These are phyloP conservation scores for Suillus tomentosus DNA, from an alignment of 768 basidiomycete genomes.

Conservation along the genomic window DNA sequence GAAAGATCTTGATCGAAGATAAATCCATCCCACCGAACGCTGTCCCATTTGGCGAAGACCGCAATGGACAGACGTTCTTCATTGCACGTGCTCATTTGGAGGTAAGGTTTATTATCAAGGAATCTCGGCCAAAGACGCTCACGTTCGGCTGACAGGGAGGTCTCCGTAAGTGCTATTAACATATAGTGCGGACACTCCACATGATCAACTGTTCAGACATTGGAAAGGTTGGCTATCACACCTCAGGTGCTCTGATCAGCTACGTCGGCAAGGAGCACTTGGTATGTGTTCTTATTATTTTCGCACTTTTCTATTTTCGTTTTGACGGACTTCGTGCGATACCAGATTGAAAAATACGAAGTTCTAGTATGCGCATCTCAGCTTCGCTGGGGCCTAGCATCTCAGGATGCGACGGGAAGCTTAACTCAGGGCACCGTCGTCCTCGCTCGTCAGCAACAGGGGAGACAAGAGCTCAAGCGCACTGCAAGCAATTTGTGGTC, in stretches of 20 bases:
- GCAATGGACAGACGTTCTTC: slow-evolving; percentile 27
- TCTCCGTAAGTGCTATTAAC: slow-evolving; percentile 8
- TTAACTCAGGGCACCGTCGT: slow-evolving; percentile 33
- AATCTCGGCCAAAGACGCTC: background rate
- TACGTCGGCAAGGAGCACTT: slow-evolving; percentile 37
- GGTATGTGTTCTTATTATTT: slow-evolving; percentile 19
- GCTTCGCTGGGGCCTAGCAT: slow-evolving; percentile 33
- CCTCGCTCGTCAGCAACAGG: slow-evolving; percentile 24
- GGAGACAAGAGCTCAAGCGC: slow-evolving; percentile 10
- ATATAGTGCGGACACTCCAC: too few relatives aligned
- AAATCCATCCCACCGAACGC: slow-evolving; percentile 33
- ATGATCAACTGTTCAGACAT: slow-evolving; percentile 25
- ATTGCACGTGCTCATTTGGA: slow-evolving; percentile 26
- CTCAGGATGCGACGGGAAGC: slow-evolving; percentile 12
- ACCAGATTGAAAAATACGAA: slow-evolving; percentile 34
- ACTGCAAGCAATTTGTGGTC: background rate
- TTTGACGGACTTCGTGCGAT: background rate
- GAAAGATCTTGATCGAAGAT: slow-evolving; percentile 28
- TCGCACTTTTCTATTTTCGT: background rate
- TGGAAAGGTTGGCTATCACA: slow-evolving; percentile 36
- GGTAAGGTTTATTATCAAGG: background rate
- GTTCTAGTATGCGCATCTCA: slow-evolving; percentile 39
- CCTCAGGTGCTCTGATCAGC: slow-evolving; percentile 33
- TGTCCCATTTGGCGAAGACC: slow-evolving; percentile 28
- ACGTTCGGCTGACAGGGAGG: slow-evolving; percentile 3